Conservation (phyloP, 2,329 filamentous ascomycete genomes). For the Curvularia spicifera region DNA sequence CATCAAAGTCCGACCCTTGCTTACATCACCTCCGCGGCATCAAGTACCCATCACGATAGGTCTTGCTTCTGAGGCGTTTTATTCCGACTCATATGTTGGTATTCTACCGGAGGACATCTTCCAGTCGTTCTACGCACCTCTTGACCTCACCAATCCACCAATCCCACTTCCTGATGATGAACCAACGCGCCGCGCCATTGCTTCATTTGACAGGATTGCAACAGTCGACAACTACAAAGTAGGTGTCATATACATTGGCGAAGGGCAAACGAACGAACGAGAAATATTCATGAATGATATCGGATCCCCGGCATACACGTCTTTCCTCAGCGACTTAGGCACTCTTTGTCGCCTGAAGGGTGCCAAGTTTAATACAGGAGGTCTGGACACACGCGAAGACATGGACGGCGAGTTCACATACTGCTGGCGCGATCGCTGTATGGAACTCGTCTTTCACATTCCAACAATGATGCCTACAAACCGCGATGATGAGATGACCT, state of each 20-base stretch:
- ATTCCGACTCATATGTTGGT: slow-evolving; percentile 62
- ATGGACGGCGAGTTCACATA: slow-evolving; percentile 87
- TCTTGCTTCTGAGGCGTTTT: slow-evolving; percentile 49
- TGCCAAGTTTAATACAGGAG: slow-evolving; percentile 90
- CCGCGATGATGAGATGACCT: slow-evolving; percentile 73
- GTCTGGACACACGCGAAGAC: slow-evolving; percentile 78
- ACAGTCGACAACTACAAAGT: slow-evolving; percentile 96
- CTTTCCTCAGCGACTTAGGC: slow-evolving; percentile 82
- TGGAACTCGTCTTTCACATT: slow-evolving; percentile 94
- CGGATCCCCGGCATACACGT: slow-evolving; percentile 85
- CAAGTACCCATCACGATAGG: slow-evolving; percentile 51
- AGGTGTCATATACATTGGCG: slow-evolving; percentile 90
- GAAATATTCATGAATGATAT: slow-evolving; percentile 87
- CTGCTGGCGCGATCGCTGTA: slow-evolving; percentile 93
- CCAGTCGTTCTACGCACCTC: slow-evolving; percentile 69
- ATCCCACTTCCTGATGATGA: slow-evolving; percentile 78
- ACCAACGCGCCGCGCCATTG: slow-evolving; percentile 74
- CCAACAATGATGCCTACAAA: slow-evolving; percentile 97
- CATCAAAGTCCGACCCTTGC: slow-evolving; percentile 46
- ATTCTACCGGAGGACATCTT: slow-evolving; percentile 77
- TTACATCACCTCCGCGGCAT: slow-evolving; percentile 49
- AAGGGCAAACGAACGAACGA: slow-evolving; percentile 79
- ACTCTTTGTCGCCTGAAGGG: slow-evolving; percentile 80
- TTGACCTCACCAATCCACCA: slow-evolving; percentile 60
- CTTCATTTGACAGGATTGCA: slow-evolving; percentile 82